Conservation (phyloP, 2,329 filamentous ascomycete genomes). For the Chaetomiaceae sp. region DNA sequence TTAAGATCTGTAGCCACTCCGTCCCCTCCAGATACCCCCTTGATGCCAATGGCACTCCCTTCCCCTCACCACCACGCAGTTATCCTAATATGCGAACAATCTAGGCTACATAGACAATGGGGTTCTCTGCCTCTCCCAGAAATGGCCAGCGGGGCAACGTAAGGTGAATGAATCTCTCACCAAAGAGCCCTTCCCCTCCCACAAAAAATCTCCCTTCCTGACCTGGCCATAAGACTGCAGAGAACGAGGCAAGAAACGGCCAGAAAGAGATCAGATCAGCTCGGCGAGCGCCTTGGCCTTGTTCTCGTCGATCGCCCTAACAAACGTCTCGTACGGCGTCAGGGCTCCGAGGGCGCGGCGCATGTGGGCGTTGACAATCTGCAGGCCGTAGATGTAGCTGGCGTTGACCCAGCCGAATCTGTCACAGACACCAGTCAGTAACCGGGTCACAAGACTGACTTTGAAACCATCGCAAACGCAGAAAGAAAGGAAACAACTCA, state of each 20-base stretch:
- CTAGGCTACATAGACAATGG: constrained; percentile 1
- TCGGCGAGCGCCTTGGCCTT: constrained; percentile 48
- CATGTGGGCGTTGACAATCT: constrained; percentile 84
- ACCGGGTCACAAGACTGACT: constrained; percentile 14
- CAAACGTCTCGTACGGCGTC: constrained; percentile 79
- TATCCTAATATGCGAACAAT: constrained; percentile 10
- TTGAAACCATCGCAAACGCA: too few relatives aligned
- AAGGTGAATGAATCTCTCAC: too few relatives aligned
- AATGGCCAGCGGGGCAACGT: too few relatives aligned
- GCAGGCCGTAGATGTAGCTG: constrained; percentile 89
- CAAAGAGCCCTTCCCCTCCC: too few relatives aligned
- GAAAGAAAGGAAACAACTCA: constrained; percentile 44
- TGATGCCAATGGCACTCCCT: background rate
- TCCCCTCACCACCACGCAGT: background rate
- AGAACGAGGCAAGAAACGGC: background rate
- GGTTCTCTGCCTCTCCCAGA: background rate
- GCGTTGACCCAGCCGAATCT: constrained; percentile 99
- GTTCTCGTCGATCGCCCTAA: constrained; percentile 56
- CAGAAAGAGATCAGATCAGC: constrained; percentile 27
- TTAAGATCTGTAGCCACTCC: background rate
- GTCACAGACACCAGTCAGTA: constrained; percentile 20
- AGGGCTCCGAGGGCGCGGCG: constrained; percentile 80
- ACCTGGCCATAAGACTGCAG: background rate
- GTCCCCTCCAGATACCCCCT: background rate
- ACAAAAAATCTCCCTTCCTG: background rate